Base-by-base conservation (phyloP, 768 basidiomycete genomes). In the Mycena pura region DNA sequence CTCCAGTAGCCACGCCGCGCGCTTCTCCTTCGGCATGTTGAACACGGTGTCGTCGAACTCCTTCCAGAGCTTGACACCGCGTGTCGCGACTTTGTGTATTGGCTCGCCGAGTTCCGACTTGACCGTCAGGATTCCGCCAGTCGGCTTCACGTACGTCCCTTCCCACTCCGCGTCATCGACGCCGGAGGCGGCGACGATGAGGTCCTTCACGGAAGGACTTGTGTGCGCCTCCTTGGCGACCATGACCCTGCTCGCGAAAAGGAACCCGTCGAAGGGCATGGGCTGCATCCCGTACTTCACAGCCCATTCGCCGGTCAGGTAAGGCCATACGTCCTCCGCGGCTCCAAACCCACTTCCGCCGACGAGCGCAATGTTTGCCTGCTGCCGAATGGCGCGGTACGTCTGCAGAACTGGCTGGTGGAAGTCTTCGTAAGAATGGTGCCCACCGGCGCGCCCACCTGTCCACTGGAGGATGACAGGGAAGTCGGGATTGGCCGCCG, bases 381-480 rank as follows among this genome's bases (percentile, higher is more conserved):
- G 91, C 66, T 91, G 88, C 60, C 97, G 91, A 71, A 99, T 98
- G 15, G 90, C 78, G 34, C 88, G 84, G 74, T 99, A 99, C 0
- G 96, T 98, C 36, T 89, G 78, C 48, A 99, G 80, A 68, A 98
- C 86, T 1, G 97, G 96, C 74, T 96, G 95, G 70, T 98, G 96
- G 86, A 99, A 96, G 74, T 99, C 97, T 74, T 99, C 97, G 75
- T 89, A 99, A 3, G 93, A 96, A 78, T 99, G 97, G 69, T 99
- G 97, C 48, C 97, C 97, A 63, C 97, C 97, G 19, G 96, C 97
- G 67, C 97, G 94, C 32, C 97, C 97, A 69, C 97, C 97, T 48
- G 97, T 99, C 97, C 97, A 99, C 72, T 99, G 97, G 63, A 98
- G 80, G 76, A 99, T 96, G 76, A 99, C 88, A 9, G 97, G 96